Percentiles rank a stretch among this genome's conserved stretches.
These are phyloP conservation scores for Monilinia fructigena DNA, from an alignment of 2,329 filamentous ascomycete genomes.

Conservation along the genomic window DNA sequence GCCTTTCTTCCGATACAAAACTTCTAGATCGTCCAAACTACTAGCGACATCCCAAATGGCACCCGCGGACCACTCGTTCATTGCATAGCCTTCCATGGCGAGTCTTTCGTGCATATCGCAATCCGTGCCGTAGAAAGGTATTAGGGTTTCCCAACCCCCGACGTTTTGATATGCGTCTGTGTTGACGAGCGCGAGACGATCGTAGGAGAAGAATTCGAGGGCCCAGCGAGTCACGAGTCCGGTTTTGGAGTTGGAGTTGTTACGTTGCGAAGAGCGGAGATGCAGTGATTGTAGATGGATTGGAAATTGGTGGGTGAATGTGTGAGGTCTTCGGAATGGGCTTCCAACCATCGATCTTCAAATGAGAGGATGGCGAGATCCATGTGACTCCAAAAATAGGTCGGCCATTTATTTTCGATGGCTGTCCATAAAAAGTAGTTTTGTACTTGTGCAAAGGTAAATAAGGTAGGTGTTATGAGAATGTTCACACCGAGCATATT, in stretches of 20 bases:
- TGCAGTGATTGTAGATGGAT: constrained; percentile 26
- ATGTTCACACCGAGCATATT: constrained; percentile 53
- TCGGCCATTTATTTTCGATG: constrained; percentile 46
- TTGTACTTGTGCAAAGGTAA: constrained; percentile 56
- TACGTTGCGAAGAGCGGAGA: constrained; percentile 25
- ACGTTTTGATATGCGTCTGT: constrained; percentile 43
- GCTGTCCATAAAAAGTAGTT: constrained; percentile 53
- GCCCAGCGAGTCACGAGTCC: constrained; percentile 43
- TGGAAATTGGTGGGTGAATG: constrained; percentile 15
- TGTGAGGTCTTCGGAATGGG: constrained; percentile 1
- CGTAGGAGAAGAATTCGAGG: constrained; percentile 54
- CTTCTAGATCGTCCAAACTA: constrained; percentile 31
- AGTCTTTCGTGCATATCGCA: constrained; percentile 53
- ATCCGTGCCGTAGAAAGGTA: constrained; percentile 56
- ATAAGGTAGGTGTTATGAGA: constrained; percentile 50
- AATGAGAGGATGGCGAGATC: constrained; percentile 50
- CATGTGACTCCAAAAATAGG: constrained; percentile 59
- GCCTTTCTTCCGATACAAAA: constrained; percentile 18
- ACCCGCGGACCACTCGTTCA: constrained; percentile 44
- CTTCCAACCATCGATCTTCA: constrained; percentile 40
- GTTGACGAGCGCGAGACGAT: constrained; percentile 52
- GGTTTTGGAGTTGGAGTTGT: constrained; percentile 16
- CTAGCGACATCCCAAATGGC: constrained; percentile 49
- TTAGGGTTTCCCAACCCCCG: constrained; percentile 56
- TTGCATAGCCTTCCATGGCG: constrained; percentile 46